Evolutionary conservation across 257 asterid genomes (phyloP), one percentile per base, ranked within the genome.

Genomic region (Nicotiana attenuata): DNA sequence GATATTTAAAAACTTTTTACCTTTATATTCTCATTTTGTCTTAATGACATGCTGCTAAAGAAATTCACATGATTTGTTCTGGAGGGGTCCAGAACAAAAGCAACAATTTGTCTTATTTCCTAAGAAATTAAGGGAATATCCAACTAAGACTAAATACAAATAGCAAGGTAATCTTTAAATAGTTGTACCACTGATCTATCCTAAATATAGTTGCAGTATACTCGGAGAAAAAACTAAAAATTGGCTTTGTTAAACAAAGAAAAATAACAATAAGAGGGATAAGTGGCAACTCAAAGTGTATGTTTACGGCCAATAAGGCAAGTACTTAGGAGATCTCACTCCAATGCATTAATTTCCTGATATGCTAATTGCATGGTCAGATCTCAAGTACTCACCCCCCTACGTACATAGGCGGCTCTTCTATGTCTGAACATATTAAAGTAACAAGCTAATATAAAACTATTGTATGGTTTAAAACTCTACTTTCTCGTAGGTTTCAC

Each of bases 261-360:
- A 41, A 68, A 69, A 35, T 68, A 61, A 10, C 17, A 22, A 61
- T 22, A 7, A 61, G 29, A 61, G 66, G 7, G 65, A 60, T 57
- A 38, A 68, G 31, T 68, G 77, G 20, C 35, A 41, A 71, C 59
- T 71, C 59, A 41, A 69, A 45, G 0, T 14, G 20, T 57, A 28
- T 67, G 28, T 35, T 20, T 38, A n/a, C 4, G 56, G 82, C 82
- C 60, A 38, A 78, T 71, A 33, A 80, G 80, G 82, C 88, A 84
- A 92, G 94, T 91, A 91, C 94, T 85, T 86, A 38, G 69, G 87
- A 91, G 92, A 90, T 92, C 92, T 92, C 93, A 91, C 94, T 82
- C 87, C 85, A 16, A 86, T 88, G 97, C 94, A 83, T 19, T 17
- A 17, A 17, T 56, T 56, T 56, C 63, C 85, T 78, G 85, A 60